A percentile compares a stretch with the other conserved stretches of the same genome.
Evolutionary conservation across 495 filamentous ascomycete genomes (phyloP).

Genomic region (Arthonia radiata): DNA sequence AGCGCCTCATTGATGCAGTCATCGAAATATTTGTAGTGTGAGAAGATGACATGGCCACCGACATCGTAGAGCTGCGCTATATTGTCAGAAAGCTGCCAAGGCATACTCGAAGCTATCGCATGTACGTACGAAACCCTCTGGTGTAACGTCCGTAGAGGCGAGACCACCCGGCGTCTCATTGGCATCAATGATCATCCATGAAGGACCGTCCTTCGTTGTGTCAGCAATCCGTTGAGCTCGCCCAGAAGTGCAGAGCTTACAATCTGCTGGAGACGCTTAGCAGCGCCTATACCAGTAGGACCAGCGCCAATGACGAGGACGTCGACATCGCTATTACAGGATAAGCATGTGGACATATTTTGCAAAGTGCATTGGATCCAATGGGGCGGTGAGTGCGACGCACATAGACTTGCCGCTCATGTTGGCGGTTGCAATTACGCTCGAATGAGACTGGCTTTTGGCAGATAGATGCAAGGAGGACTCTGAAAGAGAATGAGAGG

Average conservation of each 20-base stretch:
- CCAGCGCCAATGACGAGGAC: slow-evolving; percentile 96
- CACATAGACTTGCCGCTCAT: no score
- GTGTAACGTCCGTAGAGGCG: slow-evolving; percentile 85
- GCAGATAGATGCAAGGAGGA: no score
- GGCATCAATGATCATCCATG: slow-evolving; percentile 88
- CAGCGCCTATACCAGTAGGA: slow-evolving; percentile 86
- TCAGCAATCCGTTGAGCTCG: slow-evolving; percentile 1
- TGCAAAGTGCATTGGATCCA: no score
- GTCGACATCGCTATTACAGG: slow-evolving; percentile 64
- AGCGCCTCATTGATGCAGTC: slow-evolving; percentile 94
- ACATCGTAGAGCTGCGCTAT: slow-evolving; percentile 97
- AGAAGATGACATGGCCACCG: slow-evolving; percentile 98
- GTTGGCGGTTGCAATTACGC: no score
- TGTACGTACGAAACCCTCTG: slow-evolving; percentile 83
- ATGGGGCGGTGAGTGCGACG: no score
- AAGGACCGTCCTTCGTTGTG: slow-evolving; percentile 44
- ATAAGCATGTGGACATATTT: no score
- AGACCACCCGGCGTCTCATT: slow-evolving; percentile 89
- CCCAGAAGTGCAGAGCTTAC: slow-evolving; percentile 34
- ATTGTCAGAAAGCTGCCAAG: no score
- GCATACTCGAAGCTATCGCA: no score
- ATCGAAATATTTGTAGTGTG: slow-evolving; percentile 99
- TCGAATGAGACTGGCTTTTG: no score
- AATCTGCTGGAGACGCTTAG: slow-evolving; percentile 89
- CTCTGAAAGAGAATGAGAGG: no score